Percentiles rank a stretch among this genome's conserved stretches.
phyloP scores from a whole-genome alignment of 352 stramenopile species.

The Thalassiosira exigua region DNA sequence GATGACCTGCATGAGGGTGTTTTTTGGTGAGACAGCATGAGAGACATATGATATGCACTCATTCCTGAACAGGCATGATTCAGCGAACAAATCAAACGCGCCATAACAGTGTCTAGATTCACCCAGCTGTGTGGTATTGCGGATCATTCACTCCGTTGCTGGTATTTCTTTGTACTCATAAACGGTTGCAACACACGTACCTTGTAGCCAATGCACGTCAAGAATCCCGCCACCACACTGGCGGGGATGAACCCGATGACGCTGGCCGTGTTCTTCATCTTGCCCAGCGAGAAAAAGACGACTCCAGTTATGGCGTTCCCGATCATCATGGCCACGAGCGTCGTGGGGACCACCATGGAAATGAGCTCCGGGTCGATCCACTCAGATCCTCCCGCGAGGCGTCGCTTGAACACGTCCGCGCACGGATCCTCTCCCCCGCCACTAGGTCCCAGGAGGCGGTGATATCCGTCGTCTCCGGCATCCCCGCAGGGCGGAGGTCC shows the following conservation, averaged over 20 bases:
- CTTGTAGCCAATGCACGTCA: constrained; percentile 30
- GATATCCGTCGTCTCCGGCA: background rate
- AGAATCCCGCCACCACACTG: constrained; percentile 21
- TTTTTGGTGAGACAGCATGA: background rate
- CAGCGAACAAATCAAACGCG: no score
- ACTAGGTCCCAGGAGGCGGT: constrained; percentile 3
- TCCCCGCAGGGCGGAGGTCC: background rate
- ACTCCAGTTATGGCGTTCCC: constrained; percentile 8
- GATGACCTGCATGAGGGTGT: constrained; percentile 12
- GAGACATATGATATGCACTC: no score
- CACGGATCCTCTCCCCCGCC: background rate
- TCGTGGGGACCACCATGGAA: constrained; percentile 10
- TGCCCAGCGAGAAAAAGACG: constrained; percentile 12
- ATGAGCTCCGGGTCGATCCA: background rate
- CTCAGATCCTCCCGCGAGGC: background rate
- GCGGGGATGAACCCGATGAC: constrained; percentile 20
- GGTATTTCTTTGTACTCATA: no score
- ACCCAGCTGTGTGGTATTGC: no score
- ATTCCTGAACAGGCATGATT: no score
- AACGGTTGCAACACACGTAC: constrained; percentile 4
- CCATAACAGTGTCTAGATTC: no score
- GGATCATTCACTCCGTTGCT: no score
- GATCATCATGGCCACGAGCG: constrained; percentile 22
- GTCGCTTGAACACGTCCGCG: background rate
- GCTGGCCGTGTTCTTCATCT: constrained; percentile 25